Conservation (phyloP, 192 early-diverging fungal genomes). For the Linnemannia exigua region DNA sequence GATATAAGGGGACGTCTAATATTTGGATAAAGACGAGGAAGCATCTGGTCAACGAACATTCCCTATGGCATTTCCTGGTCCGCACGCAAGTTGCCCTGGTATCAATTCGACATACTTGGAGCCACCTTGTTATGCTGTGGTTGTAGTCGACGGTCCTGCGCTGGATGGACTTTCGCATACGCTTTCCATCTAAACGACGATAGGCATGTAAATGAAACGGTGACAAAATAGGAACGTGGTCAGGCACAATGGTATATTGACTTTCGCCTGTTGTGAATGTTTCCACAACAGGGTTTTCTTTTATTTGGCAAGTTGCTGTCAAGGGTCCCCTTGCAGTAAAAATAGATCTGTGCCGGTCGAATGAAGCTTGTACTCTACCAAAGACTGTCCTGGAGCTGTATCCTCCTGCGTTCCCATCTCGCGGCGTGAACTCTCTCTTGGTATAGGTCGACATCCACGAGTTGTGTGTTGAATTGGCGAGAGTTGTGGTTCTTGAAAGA, state of each 20-base stretch:
- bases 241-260: not conserved
- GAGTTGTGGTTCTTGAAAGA: not conserved
- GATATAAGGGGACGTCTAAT: conserved; percentile 42
- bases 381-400: conserved; percentile 53
- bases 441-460: conserved; percentile 33
- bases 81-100: no score
- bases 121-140: conserved; percentile 80
- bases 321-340: not conserved
- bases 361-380: conserved; percentile 41
- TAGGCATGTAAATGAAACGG: conserved; percentile 30
- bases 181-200: conserved; percentile 75
- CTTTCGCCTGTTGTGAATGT: not conserved
- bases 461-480: conserved; percentile 4
- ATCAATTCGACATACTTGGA: conserved; percentile 69
- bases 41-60: conserved; percentile 12
- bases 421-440: conserved; percentile 40
- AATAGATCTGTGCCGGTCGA: not conserved
- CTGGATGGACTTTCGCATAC: conserved; percentile 91
- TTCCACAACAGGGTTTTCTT: not conserved
- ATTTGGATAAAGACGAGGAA: not conserved
- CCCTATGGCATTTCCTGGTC: not conserved
- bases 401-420: conserved; percentile 33
- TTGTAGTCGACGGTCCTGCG: conserved; percentile 96
- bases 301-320: not conserved
- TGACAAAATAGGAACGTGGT: not conserved